These are phyloP conservation scores for Candida easanensis DNA, from an alignment of 805 yeast genomes.

Conservation along the genomic window DNA sequence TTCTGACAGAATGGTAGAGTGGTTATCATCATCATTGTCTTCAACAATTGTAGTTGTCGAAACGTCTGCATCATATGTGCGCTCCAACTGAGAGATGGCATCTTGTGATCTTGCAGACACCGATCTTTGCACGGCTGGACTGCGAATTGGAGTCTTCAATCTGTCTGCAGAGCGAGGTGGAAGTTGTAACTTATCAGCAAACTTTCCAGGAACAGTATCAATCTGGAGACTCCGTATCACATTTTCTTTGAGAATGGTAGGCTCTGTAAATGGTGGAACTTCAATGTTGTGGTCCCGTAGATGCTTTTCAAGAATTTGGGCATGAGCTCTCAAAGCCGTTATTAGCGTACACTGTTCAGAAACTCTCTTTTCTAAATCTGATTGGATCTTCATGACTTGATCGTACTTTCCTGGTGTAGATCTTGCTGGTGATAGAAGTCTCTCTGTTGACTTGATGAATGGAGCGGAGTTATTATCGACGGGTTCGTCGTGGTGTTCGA, in stretches of 20 bases:
- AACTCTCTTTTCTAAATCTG: constrained; percentile 18
- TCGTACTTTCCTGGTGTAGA: constrained; percentile 9
- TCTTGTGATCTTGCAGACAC: constrained; percentile 6
- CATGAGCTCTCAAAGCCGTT: constrained; percentile 15
- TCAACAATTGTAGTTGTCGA: not conserved
- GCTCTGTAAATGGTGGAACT: constrained; percentile 13
- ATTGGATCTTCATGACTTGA: constrained; percentile 12
- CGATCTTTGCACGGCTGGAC: constrained; percentile 5
- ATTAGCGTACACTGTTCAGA: constrained; percentile 18
- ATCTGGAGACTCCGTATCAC: constrained; percentile 7
- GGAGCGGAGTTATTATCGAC: not conserved
- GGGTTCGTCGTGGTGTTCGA: not conserved
- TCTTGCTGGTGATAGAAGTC: constrained; percentile 12
- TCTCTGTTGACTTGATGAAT: constrained; percentile 7
- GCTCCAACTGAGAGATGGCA: not conserved
- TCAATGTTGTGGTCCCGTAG: constrained; percentile 13
- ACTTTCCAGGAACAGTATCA: constrained; percentile 2
- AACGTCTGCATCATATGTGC: not conserved
- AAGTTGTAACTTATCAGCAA: constrained; percentile 18
- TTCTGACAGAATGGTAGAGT: not conserved
- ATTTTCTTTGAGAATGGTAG: constrained; percentile 5
- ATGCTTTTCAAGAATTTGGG: constrained; percentile 12
- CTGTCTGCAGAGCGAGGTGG: constrained; percentile 43
- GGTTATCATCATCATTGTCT: not conserved
- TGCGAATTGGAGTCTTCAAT: constrained; percentile 12